A percentile compares a stretch with the other conserved stretches of the same genome.
These are phyloP conservation scores for Entomortierella lignicola DNA, from an alignment of 192 early-diverging fungal genomes.

Conservation along the genomic window DNA sequence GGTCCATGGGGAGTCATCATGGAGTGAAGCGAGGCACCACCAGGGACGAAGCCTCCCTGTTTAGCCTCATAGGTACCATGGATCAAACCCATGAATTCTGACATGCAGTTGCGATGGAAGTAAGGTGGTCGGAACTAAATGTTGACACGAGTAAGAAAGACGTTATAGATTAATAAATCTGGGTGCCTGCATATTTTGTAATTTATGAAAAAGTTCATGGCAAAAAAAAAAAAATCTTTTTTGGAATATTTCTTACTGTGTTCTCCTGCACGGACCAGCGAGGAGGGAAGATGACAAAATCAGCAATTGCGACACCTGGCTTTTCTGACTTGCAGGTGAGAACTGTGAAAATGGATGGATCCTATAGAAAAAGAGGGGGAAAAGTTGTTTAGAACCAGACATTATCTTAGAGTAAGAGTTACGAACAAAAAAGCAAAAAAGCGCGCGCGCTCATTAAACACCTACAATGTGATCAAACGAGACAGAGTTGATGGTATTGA, in stretches of 20 bases:
- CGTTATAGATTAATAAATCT: too few species aligned
- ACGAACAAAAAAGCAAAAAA: constrained; percentile 11
- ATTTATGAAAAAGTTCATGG: too few species aligned
- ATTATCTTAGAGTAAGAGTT: neutral
- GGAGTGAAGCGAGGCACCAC: constrained; percentile 87
- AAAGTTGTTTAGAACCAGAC: too few species aligned
- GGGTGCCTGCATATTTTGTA: too few species aligned
- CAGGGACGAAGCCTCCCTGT: constrained; percentile 89
- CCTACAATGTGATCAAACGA: constrained; percentile 89
- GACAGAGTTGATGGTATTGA: constrained; percentile 89
- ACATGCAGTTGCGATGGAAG: constrained; percentile 98
- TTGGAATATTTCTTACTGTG: constrained; percentile 69
- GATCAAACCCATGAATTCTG: constrained; percentile 98
- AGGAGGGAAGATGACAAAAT: constrained; percentile 98
- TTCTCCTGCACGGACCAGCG: constrained; percentile 91
- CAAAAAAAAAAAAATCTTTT: too few species aligned
- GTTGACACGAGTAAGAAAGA: too few species aligned
- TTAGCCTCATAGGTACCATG: constrained; percentile 94
- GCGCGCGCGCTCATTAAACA: neutral
- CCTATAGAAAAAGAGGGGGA: constrained; percentile 63
- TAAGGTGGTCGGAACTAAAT: constrained; percentile 88
- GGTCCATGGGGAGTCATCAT: constrained; percentile 96
- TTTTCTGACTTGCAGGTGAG: constrained; percentile 89
- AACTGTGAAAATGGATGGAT: constrained; percentile 98
- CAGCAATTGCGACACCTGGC: constrained; percentile 88